Evolutionary conservation across 169 alveolate species (phyloP).

Genomic region (Eimeria sp.): DNA sequence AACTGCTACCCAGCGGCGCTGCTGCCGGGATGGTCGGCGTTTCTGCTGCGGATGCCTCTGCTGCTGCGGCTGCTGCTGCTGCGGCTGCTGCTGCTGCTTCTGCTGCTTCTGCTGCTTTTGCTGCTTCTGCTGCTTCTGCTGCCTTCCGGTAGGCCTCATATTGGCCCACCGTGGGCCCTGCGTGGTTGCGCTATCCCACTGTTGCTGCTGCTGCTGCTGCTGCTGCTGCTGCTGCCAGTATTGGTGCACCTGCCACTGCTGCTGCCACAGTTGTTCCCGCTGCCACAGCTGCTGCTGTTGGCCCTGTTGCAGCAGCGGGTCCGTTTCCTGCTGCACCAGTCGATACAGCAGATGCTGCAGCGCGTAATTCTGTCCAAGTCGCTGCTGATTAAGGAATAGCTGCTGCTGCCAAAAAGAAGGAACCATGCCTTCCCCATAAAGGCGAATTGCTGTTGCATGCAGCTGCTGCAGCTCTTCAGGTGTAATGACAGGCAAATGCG

Average conservation of each 20-base stretch:
- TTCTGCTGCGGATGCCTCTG: background rate
- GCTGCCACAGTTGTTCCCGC: background rate
- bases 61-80: background rate
- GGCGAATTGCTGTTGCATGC: slow-evolving; percentile 35
- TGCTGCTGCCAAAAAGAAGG: slow-evolving; percentile 51
- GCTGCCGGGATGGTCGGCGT: background rate
- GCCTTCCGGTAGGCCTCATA: background rate
- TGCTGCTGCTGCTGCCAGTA: background rate
- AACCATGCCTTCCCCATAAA: slow-evolving; percentile 9
- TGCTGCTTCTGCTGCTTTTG: background rate
- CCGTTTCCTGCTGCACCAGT: background rate
- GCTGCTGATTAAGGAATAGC: background rate
- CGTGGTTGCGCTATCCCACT: background rate
- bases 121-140: slow-evolving; percentile 10
- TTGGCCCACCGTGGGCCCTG: background rate
- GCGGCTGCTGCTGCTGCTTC: background rate
- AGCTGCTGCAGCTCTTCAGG: slow-evolving; percentile 60
- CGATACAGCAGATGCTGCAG: background rate
- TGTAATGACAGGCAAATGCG: slow-evolving; percentile 21
- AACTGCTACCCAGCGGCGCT: background rate
- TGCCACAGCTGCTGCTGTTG: slow-evolving; percentile 3
- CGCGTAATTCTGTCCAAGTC: background rate
- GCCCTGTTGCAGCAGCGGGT: background rate
- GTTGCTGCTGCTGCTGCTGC: background rate
- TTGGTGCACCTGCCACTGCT: background rate